phyloP scores from a whole-genome alignment of 352 stramenopile genomes.

The Phytophthora colocasiae region DNA sequence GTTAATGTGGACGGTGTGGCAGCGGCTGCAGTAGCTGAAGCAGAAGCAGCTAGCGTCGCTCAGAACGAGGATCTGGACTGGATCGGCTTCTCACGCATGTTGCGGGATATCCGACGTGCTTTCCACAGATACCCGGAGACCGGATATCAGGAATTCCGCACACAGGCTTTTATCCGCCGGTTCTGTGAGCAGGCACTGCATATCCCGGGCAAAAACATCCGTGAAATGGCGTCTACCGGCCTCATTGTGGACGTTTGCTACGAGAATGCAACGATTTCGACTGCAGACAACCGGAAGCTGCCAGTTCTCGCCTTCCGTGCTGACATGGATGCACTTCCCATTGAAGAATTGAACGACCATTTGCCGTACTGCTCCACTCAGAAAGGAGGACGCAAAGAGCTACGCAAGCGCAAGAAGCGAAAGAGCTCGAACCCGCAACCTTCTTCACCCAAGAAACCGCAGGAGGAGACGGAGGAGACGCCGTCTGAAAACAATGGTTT shows the following conservation, averaged over 20 bases:
- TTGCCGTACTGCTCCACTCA: conserved; percentile 81
- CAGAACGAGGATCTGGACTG: conserved; percentile 54
- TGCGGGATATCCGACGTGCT: conserved; percentile 79
- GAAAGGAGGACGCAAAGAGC: conserved; percentile 63
- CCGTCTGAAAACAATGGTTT: conserved; percentile 8
- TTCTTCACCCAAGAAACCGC: conserved; percentile 16
- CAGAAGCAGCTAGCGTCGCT: conserved; percentile 1
- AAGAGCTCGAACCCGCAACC: conserved; percentile 37
- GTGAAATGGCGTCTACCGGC: conserved; percentile 83
- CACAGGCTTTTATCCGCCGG: conserved; percentile 84
- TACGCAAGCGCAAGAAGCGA: conserved; percentile 74
- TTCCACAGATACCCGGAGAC: conserved; percentile 94
- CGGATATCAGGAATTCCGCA: conserved; percentile 91
- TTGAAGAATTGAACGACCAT: conserved; percentile 87
- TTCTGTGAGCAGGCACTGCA: conserved; percentile 86
- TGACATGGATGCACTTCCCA: conserved; percentile 97
- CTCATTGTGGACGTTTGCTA: conserved; percentile 92
- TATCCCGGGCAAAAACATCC: conserved; percentile 79
- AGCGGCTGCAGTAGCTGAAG: conserved; percentile 1
- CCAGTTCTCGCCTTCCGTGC: conserved; percentile 93
- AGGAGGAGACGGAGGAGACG: conserved; percentile 3
- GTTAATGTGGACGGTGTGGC: not conserved
- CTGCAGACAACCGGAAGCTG: conserved; percentile 60
- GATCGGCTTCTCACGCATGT: conserved; percentile 73
- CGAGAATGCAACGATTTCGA: conserved; percentile 59